Evolutionary conservation across 2,329 filamentous ascomycete species (phyloP).

Genomic region (Thelonectria olida): DNA sequence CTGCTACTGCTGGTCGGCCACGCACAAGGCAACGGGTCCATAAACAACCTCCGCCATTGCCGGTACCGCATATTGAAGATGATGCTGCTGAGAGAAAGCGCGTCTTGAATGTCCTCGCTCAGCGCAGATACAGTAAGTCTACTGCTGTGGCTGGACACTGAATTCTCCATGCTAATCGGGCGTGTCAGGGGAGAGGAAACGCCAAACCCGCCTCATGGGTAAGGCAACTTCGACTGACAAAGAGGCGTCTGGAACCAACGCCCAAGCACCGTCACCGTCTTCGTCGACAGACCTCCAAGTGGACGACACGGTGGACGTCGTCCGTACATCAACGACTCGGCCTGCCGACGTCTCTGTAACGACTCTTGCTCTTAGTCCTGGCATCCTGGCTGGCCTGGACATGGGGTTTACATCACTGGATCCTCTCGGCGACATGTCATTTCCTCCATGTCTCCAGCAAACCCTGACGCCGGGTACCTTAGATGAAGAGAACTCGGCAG

Average conservation of each 20-base stretch:
- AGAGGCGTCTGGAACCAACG: background rate
- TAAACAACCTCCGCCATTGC: conserved; percentile 52
- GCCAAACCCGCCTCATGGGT: conserved; percentile 40
- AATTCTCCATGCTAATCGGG: conserved; percentile 8
- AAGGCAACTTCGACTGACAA: conserved; percentile 28
- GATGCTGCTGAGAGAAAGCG: conserved; percentile 63
- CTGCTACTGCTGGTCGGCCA: conserved; percentile 31
- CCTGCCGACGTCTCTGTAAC: conserved; percentile 5
- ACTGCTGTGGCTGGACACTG: no score
- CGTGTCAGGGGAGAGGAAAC: conserved; percentile 45
- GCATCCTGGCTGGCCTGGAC: conserved; percentile 33
- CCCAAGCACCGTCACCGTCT: conserved; percentile 5
- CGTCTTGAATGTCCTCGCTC: conserved; percentile 62
- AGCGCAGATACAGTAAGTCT: conserved; percentile 59
- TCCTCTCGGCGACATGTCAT: conserved; percentile 25
- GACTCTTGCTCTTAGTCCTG: conserved; percentile 14
- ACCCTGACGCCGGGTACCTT: conserved; percentile 15
- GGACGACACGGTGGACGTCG: conserved; percentile 8
- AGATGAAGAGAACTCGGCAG: conserved; percentile 6
- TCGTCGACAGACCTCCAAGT: conserved; percentile 13
- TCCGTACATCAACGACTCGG: background rate
- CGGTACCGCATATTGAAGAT: conserved; percentile 58
- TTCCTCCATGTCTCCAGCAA: conserved; percentile 31
- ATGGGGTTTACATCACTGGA: conserved; percentile 37
- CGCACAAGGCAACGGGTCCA: conserved; percentile 51